Evolutionary conservation across 805 yeast genomes (phyloP).

Genomic region (Lipomyces chichibuensis): DNA sequence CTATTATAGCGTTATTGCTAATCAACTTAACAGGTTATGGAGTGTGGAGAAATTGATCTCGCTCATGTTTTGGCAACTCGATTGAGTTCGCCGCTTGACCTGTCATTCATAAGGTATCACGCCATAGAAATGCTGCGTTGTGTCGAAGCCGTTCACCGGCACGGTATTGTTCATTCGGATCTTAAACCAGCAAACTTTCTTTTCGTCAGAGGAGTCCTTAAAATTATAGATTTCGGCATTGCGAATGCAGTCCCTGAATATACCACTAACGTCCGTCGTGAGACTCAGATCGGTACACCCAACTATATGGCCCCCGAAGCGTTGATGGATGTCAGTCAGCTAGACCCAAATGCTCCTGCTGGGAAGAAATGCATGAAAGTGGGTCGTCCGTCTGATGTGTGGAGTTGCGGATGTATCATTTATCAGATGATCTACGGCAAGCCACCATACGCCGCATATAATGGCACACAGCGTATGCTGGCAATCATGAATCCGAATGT

Average conservation of each 20-base stretch:
- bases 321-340: slow-evolving; percentile 59
- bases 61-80: slow-evolving; percentile 75
- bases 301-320: slow-evolving; percentile 99
- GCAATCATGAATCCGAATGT: slow-evolving; percentile 88
- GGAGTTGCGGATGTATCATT: slow-evolving; percentile 97
- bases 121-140: slow-evolving; percentile 78
- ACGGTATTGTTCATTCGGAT: slow-evolving; percentile 84
- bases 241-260: slow-evolving; percentile 92
- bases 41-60: slow-evolving; percentile 89
- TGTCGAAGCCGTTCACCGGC: slow-evolving; percentile 82
- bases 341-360: slow-evolving; percentile 45
- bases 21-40: slow-evolving; percentile 56
- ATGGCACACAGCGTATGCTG: slow-evolving; percentile 73
- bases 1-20: neutral
- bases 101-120: slow-evolving; percentile 78
- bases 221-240: slow-evolving; percentile 89
- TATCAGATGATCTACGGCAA: slow-evolving; percentile 94
- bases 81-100: slow-evolving; percentile 56
- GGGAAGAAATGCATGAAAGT: slow-evolving; percentile 61
- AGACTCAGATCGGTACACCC: slow-evolving; percentile 92
- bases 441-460: slow-evolving; percentile 83
- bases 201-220: slow-evolving; percentile 74
- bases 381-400: slow-evolving; percentile 92
- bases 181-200: slow-evolving; percentile 61
- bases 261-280: slow-evolving; percentile 86